A percentile compares a stretch with the other conserved stretches of the same genome.
These are phyloP conservation scores for Panicum virgatum DNA, from an alignment of 202 grass and related monocot genomes.

Conservation along the genomic window DNA sequence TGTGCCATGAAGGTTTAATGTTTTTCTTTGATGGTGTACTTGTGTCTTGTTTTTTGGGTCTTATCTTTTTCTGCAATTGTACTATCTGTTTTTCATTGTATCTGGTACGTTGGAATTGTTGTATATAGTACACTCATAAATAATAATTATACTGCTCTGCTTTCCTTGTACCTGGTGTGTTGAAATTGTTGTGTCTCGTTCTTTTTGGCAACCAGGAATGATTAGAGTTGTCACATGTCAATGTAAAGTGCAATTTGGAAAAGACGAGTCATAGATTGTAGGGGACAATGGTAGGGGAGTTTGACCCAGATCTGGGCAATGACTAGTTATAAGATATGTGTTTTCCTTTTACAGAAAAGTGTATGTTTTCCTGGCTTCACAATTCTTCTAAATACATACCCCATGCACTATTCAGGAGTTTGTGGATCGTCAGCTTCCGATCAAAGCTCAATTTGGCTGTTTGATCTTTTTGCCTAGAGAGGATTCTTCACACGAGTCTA, in stretches of 20 bases:
- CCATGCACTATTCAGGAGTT: background rate
- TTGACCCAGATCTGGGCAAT: background rate
- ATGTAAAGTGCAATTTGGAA: background rate
- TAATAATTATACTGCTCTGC: background rate
- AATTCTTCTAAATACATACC: background rate
- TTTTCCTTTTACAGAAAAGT: background rate
- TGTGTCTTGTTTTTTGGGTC: background rate
- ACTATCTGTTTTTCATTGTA: background rate
- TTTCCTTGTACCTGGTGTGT: background rate
- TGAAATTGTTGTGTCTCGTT: background rate
- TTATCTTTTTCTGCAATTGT: conserved; percentile 11
- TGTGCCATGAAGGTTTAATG: conserved; percentile 17
- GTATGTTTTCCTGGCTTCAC: background rate
- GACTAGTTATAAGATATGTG: background rate
- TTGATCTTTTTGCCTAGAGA: background rate
- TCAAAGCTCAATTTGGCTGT: background rate
- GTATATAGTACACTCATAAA: background rate
- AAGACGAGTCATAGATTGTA: background rate
- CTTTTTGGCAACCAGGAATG: background rate
- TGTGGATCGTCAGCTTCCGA: background rate
- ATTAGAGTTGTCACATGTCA: background rate
- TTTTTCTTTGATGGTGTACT: background rate
- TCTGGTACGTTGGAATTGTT: conserved; percentile 7
- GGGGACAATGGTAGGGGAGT: background rate
- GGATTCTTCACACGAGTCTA: background rate